Base-by-base conservation (phyloP, 2,329 filamentous ascomycete genomes). In the Fusarium anguioides region DNA sequence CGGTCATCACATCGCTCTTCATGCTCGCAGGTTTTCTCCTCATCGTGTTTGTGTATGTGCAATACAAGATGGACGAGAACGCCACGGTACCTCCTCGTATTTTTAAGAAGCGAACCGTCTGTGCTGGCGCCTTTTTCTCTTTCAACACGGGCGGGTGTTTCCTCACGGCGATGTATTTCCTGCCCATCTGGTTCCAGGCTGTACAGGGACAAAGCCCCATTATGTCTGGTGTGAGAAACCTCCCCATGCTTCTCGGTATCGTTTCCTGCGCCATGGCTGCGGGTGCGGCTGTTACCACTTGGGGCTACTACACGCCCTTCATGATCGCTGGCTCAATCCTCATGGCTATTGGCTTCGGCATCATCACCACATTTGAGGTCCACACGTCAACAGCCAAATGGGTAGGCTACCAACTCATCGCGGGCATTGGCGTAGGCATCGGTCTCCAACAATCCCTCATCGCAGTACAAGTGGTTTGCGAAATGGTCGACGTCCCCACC, bases 111-210 rank as follows among this genome's bases (percentile, higher is more conserved):
- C 78, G 81, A 4, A 77, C 75, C 7, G 77, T 85, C 23, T 77
- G 75, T 73, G 73, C 76, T 3, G 74, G 75, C 4, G 70, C 76
- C 6, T 72, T 75, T 53, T 77, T 78, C 40, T 72, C 77, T 8
- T 80, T 81, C 64, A 75, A 79, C 42, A 79, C 81, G 31, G 76
- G 80, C 29, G 77, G 74, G 1, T 75, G 72, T 18, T 75, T 77
- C 51, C 62, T 76, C 27, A 54, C 71, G 1, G 60, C 68, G 17
- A 60, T 81, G 21, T 82, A 81, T 60, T 82, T 78, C 56, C 58
- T 82, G 0, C 80, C 81, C 2, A 79, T 82, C 33, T 83, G 80
- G 79, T 83, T 84, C 66, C 81, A 82, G 64, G 78, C 81, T 6
- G 78, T 83, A 17, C 76, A 81, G 35, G 79, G 77, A 10, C 76